Evolutionary conservation across 2,329 filamentous ascomycete genomes (phyloP).

Genomic region (Setomelanomma holmii): DNA sequence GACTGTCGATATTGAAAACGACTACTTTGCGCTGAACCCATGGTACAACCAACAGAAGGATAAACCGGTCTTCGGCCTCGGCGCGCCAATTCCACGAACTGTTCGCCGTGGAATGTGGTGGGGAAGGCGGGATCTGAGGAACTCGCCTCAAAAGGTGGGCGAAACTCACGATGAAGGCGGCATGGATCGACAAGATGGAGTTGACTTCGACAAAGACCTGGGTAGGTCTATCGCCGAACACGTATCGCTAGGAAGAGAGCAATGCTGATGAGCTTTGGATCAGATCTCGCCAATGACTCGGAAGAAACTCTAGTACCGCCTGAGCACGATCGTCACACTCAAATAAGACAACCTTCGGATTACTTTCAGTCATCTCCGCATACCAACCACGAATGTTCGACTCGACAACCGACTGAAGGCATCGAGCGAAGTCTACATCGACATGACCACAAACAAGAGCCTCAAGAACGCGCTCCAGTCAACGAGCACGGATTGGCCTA

Average conservation of each 20-base stretch:
- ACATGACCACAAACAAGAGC: constrained; percentile 10
- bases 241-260: neutral
- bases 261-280: too few relatives aligned
- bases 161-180: constrained; percentile 20
- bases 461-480: constrained; percentile 25
- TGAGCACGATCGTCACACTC: neutral
- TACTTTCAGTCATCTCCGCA: constrained; percentile 15
- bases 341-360: constrained; percentile 2
- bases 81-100: constrained; percentile 62
- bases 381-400: constrained; percentile 25
- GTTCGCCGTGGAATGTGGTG: constrained; percentile 60
- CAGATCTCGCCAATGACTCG: constrained; percentile 19
- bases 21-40: constrained; percentile 61
- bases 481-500: constrained; percentile 30
- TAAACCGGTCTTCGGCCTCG: constrained; percentile 62
- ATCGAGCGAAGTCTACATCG: constrained; percentile 6
- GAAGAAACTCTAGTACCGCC: constrained; percentile 18
- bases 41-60: constrained; percentile 61
- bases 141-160: constrained; percentile 36
- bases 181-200: constrained; percentile 23
- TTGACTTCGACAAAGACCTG: constrained; percentile 17
- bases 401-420: constrained; percentile 1
- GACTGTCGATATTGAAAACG: constrained; percentile 55
- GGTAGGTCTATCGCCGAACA: constrained; percentile 13
- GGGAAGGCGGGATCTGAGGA: constrained; percentile 54